These are phyloP conservation scores for Begonia masoniana DNA, from an alignment of 306 rosid species.

Conservation along the genomic window DNA sequence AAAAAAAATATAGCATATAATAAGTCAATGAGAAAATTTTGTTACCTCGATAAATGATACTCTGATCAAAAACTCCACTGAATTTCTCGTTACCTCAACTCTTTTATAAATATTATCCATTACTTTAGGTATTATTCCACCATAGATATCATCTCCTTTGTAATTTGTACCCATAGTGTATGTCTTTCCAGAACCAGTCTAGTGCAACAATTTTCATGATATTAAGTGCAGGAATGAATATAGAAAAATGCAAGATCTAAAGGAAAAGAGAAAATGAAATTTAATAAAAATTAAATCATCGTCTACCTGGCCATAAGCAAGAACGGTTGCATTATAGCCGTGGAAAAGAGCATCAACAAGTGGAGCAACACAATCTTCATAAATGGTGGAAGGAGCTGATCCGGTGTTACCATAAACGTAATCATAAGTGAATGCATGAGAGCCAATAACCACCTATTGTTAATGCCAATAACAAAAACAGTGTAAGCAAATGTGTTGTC, in stretches of 20 bases:
- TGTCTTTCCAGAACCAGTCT: slow-evolving; percentile 97
- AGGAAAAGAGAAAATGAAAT: background rate
- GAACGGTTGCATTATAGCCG: slow-evolving; percentile 93
- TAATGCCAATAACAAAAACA: no score
- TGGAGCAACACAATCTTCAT: slow-evolving; percentile 79
- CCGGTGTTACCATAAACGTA: slow-evolving; percentile 52
- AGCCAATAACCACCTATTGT: slow-evolving; percentile 70
- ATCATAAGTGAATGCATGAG: slow-evolving; percentile 80
- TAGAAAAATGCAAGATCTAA: background rate
- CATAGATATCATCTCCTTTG: slow-evolving; percentile 41
- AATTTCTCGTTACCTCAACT: slow-evolving; percentile 27
- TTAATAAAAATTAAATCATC: background rate
- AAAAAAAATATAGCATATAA: background rate
- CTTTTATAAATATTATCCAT: slow-evolving; percentile 48
- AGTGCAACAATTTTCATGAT: slow-evolving; percentile 7
- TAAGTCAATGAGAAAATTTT: no score
- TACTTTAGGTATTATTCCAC: slow-evolving; percentile 68
- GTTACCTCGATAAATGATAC: slow-evolving; percentile 85
- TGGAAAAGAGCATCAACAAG: slow-evolving; percentile 71
- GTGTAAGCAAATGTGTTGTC: no score
- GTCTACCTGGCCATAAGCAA: slow-evolving; percentile 90
- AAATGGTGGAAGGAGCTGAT: slow-evolving; percentile 32
- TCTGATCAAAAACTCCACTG: slow-evolving; percentile 57
- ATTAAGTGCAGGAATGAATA: background rate
- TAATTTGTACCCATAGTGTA: slow-evolving; percentile 59